These are phyloP conservation scores for Polygonum maritimum DNA, from an alignment of 148 eudicot genomes.

Conservation along the genomic window DNA sequence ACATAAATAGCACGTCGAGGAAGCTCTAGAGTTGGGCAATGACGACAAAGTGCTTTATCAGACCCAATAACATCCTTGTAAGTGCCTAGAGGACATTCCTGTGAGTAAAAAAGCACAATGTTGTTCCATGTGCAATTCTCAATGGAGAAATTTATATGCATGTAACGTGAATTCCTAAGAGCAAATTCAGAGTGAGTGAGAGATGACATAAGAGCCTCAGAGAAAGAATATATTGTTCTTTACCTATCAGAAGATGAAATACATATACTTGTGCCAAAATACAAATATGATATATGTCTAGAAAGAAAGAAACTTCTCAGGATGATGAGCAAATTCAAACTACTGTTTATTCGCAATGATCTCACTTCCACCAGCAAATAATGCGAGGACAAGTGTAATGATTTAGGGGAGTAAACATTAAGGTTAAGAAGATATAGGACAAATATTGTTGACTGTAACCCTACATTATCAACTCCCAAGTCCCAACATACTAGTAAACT, in stretches of 20 bases:
- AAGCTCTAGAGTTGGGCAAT: slow-evolving; percentile 61
- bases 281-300: not conserved
- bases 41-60: slow-evolving; percentile 57
- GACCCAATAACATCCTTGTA: slow-evolving; percentile 83
- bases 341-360: not conserved
- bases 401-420: not conserved
- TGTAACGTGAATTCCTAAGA: not conserved
- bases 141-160: not conserved
- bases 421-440: not conserved
- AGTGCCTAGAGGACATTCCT: slow-evolving; percentile 94
- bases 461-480: not conserved
- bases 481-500: not conserved
- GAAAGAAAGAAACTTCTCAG: not conserved
- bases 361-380: not conserved
- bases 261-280: not conserved
- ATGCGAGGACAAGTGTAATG: not conserved
- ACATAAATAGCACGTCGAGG: slow-evolving; percentile 70
- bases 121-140: not conserved
- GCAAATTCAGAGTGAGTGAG: not conserved
- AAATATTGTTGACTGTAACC: not conserved
- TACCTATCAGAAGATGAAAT: not conserved
- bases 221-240: not conserved
- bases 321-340: not conserved
- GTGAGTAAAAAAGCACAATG: slow-evolving; percentile 13
- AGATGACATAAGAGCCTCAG: not conserved